Conservation (phyloP, 371 early-diverging fungal species). For the Syncephalastrum racemosum region DNA sequence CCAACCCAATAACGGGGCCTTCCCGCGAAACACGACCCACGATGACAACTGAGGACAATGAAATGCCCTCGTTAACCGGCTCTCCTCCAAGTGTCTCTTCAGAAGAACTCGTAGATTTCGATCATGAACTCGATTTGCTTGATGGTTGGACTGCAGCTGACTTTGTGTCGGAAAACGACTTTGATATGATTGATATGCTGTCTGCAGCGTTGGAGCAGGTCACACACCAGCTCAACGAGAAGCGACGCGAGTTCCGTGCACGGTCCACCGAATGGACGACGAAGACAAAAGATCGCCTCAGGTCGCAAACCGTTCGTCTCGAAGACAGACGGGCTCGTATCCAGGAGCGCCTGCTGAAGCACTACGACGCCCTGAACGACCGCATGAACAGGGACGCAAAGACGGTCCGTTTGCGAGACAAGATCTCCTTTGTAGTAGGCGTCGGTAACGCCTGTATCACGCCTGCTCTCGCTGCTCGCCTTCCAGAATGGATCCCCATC, state of each 20-base stretch:
- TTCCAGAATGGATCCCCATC: constrained; percentile 59
- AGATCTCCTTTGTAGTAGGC: constrained; percentile 71
- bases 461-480: constrained; percentile 53
- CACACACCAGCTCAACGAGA: constrained; percentile 44
- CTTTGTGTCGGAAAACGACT: constrained; percentile 32
- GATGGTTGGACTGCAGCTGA: constrained; percentile 26
- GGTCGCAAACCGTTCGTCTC: constrained; percentile 35
- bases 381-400: constrained; percentile 51
- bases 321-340: constrained; percentile 33
- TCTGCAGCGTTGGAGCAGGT: constrained; percentile 50
- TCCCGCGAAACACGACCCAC: too few species aligned
- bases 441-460: constrained; percentile 70
- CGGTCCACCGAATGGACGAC: constrained; percentile 44
- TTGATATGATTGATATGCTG: constrained; percentile 39
- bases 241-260: constrained; percentile 31
- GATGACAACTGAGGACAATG: neutral
- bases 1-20: too few species aligned
- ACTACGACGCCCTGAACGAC: constrained; percentile 34
- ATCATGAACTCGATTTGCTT: constrained; percentile 18
- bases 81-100: constrained; percentile 7
- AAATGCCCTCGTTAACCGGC: constrained; percentile 11
- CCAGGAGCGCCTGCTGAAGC: constrained; percentile 26
- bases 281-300: constrained; percentile 38
- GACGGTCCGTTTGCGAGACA: constrained; percentile 62
- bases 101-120: constrained; percentile 15